Evolutionary conservation across 306 rosid species (phyloP).

Genomic region (Echinosophora koreensis): DNA sequence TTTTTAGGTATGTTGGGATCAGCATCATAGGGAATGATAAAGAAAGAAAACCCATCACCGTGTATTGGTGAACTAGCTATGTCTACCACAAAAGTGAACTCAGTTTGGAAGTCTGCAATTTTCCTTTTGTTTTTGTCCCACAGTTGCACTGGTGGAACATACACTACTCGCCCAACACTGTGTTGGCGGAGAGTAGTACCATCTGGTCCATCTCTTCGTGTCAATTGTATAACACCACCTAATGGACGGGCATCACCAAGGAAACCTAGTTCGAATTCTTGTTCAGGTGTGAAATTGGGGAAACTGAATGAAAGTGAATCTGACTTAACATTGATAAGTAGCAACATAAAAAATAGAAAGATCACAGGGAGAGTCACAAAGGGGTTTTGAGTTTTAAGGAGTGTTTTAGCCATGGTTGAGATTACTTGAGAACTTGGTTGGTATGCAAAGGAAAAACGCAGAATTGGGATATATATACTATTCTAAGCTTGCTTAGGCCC

Average conservation of each 20-base stretch:
- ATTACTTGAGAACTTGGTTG: too few species aligned
- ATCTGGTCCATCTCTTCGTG: conserved; percentile 6
- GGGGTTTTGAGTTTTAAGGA: background rate
- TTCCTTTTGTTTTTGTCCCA: background rate
- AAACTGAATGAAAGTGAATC: conserved; percentile 36
- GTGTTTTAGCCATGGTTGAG: too few species aligned
- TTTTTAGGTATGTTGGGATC: conserved; percentile 36
- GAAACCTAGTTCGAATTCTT: background rate
- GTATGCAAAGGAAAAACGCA: too few species aligned
- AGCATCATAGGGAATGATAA: conserved; percentile 54
- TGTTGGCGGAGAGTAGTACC: background rate
- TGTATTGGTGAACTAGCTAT: background rate
- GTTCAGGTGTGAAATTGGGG: background rate
- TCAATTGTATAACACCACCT: conserved; percentile 18
- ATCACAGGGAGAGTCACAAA: background rate
- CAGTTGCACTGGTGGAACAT: background rate
- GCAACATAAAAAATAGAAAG: background rate
- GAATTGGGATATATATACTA: background rate
- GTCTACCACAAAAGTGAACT: conserved; percentile 11
- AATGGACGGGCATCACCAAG: conserved; percentile 14
- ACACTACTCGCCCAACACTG: conserved; percentile 10
- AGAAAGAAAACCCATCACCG: conserved; percentile 46
- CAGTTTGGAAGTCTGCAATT: background rate
- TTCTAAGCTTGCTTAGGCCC: background rate
- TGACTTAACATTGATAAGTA: conserved; percentile 2